Percentiles rank a stretch among this genome's conserved stretches.
Conservation (phyloP, 345 rosid species). For the Leavenworthia alabamica region DNA sequence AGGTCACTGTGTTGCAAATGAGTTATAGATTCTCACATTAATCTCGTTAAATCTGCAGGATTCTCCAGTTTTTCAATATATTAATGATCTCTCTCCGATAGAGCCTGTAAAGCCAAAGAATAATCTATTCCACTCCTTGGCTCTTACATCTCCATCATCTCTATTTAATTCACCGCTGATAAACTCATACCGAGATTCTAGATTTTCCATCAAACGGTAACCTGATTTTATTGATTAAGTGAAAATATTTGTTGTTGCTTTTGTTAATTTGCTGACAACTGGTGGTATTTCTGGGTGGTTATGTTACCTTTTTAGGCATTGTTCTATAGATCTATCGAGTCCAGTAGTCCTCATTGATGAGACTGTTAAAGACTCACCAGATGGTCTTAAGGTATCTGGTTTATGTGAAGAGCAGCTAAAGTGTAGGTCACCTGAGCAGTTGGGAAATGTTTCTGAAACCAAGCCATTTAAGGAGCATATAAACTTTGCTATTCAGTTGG, state of each 20-base stretch:
- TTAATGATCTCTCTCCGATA: conserved; percentile 55
- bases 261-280: not conserved
- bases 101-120: conserved; percentile 40
- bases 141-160: conserved; percentile 47
- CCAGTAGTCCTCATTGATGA: conserved; percentile 16
- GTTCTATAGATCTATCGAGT: conserved; percentile 30
- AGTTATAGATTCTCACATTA: not conserved
- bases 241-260: not conserved
- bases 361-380: conserved; percentile 18
- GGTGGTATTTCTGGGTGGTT: not conserved
- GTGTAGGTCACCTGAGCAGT: conserved; percentile 19
- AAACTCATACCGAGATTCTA: conserved; percentile 32
- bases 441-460: conserved; percentile 17
- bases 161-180: conserved; percentile 45
- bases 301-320: conserved; percentile 31
- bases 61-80: conserved; percentile 67
- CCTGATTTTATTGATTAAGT: not conserved
- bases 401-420: conserved; percentile 14
- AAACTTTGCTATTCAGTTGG: conserved; percentile 31
- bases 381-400: conserved; percentile 23
- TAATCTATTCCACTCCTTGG: conserved; percentile 32
- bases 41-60: conserved; percentile 38
- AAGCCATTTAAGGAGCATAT: conserved; percentile 25
- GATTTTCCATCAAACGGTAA: conserved; percentile 45
- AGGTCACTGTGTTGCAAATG: not conserved